Conservation (phyloP, 169 alveolate genomes). For the Plasmodium vivax region DNA sequence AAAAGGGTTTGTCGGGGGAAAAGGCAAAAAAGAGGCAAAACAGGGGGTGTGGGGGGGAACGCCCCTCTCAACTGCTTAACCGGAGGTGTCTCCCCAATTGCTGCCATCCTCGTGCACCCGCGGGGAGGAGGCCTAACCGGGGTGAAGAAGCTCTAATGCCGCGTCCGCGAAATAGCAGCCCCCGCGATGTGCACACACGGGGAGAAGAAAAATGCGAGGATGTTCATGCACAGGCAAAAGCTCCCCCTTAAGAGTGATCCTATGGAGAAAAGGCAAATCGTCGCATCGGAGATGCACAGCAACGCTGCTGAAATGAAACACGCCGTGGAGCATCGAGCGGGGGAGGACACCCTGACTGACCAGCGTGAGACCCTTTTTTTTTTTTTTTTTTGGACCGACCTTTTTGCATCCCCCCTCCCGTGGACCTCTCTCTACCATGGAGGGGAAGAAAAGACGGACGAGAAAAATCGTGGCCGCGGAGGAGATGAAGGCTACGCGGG, state of each 20-base stretch:
- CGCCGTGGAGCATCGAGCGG: neutral
- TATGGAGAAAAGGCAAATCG: neutral
- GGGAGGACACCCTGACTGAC: neutral
- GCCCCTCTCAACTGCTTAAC: neutral
- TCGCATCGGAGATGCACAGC: neutral
- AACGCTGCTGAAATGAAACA: neutral
- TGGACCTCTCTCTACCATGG: neutral
- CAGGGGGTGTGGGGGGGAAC: neutral
- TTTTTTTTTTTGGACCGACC: neutral
- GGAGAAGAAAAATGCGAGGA: neutral
- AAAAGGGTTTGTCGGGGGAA: too few relatives aligned
- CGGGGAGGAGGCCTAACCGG: neutral
- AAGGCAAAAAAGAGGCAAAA: too few relatives aligned
- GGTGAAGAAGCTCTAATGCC: neutral
- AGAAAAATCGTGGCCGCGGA: conserved; percentile 11
- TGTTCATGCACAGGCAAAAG: neutral
- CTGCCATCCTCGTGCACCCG: neutral
- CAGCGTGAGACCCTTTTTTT: neutral
- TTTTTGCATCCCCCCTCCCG: neutral
- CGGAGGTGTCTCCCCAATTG: neutral
- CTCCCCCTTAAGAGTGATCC: neutral
- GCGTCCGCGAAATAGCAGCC: neutral
- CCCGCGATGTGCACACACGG: neutral
- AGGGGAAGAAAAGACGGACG: neutral
- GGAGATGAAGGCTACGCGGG: conserved; percentile 13